Conservation (phyloP, 106 monocot species). For the Phalaenopsis equestris region DNA sequence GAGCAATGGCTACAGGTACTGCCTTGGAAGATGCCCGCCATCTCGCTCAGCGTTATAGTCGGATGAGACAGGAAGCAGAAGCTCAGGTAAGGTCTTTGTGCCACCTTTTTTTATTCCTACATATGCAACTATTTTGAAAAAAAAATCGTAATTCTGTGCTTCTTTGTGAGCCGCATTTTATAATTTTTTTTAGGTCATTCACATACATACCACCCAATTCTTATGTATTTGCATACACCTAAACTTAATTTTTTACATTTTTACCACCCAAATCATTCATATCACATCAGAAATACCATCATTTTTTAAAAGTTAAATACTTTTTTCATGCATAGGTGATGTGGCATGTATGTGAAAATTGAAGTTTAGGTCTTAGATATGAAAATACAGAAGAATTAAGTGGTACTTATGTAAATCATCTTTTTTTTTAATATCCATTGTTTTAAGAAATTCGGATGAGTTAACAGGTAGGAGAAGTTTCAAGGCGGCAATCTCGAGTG, state of each 20-base stretch:
- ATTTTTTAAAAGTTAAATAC: too few relatives aligned
- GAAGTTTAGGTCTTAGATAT: too few relatives aligned
- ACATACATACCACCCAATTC: neutral
- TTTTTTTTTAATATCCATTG: neutral
- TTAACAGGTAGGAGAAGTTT: constrained; percentile 70
- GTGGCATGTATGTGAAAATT: too few relatives aligned
- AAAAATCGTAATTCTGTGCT: too few relatives aligned
- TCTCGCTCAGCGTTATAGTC: constrained; percentile 96
- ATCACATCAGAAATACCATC: too few relatives aligned
- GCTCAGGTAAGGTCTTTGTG: constrained; percentile 33
- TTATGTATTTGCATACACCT: too few relatives aligned
- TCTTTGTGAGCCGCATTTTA: too few relatives aligned
- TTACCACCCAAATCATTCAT: too few relatives aligned
- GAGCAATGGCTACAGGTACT: constrained; percentile 58
- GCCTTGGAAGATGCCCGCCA: constrained; percentile 95
- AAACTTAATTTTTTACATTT: too few relatives aligned
- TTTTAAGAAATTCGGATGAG: constrained; percentile 7
- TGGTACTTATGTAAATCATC: neutral
- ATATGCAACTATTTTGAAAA: too few relatives aligned
- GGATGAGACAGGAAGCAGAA: constrained; percentile 91
- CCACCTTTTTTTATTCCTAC: neutral
- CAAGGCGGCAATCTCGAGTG: constrained; percentile 61
- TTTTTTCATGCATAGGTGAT: too few relatives aligned
- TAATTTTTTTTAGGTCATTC: neutral
- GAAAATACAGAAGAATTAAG: too few relatives aligned